Base-by-base conservation (phyloP, 2,329 filamentous ascomycete genomes). In the Ophiocordyceps camponoti-saundersi region DNA sequence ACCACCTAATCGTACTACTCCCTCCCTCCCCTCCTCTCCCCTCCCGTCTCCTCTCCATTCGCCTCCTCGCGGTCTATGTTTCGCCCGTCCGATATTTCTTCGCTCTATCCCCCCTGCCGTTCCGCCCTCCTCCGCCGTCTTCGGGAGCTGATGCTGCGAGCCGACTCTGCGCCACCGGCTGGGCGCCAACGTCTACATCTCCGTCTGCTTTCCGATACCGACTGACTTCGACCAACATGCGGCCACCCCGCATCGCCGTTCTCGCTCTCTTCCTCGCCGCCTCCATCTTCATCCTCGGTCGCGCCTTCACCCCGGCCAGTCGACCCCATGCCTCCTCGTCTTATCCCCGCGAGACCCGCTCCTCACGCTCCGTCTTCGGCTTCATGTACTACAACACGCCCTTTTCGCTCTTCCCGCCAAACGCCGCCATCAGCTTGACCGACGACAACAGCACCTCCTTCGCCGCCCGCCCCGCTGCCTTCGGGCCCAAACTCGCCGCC, bases 381-480 rank as follows among this genome's bases (percentile, higher is more conserved):
- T 67, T 85, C 52, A 79, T 85, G 63, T 81, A 81, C 52, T 84
- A 85, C 62, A 79, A 79, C 49, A 72, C 80, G 6, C 82, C 89
- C 1, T 85, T 89, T 52, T 88, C 86, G 20, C 78, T 98, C 21
- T 98, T 98, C 61, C 89, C 90, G 5, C 89, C 89, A 3, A 95
- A 92, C 53, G 92, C 92, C 44, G 85, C 93, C 57, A 95, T 98
- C 61, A 95, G 86, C 62, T 75, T 98, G 51, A 95, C 89, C 58
- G 88, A 96, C 64, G 92, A 98, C 65, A 98, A 98, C 64, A 95
- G 87, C 54, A 98, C 92, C 13, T 94, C 93, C 55, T 98, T 98
- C 66, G 73, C 94, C 47, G 89, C 92, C 42, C 76, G 92, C 44
- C 92, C 92, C 49, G 92, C 92, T 46, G 89, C 87, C 39, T 98